Evolutionary conservation across 345 rosid genomes (phyloP), one percentile per base, ranked within the genome.

Genomic region (Firmiana major): DNA sequence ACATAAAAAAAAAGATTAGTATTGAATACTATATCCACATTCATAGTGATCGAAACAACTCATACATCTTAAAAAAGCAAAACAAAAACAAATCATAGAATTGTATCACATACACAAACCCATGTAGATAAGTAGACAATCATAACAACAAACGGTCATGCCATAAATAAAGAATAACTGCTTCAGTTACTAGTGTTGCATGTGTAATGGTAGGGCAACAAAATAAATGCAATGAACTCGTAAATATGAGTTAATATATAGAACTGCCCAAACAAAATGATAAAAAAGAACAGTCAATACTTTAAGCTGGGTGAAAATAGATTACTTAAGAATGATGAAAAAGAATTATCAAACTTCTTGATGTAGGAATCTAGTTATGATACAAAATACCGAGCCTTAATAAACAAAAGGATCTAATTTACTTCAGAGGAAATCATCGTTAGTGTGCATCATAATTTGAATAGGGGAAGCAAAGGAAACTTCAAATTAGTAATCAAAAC

Each of bases 401-500:
- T 51, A 71, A n/a, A 38, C 21, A 54, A 75, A 49, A 22, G 31
- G 7, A n/a, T 12, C 17, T 17, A 17, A 2, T 53, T 70, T 70
- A 42, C 31, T 3, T 16, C 60, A 28, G 26, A 13, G 38, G 2
- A 19, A 69, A 69, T 58, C 43, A 69, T 31, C 36, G 57, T 22
- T 46, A 49, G 38, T 13, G 5, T 71, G 26, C 1, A 34, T 22
- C n/a, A 31, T 19, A 17, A 64, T 63, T 46, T 58, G 6, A 60
- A 55, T 42, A 60, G 17, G 36, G 40, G 49, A 58, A 69, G 60
- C 34, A 19, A 62, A 70, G 9, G n/a, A 24, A 63, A 75, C 31
- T 66, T 54, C 36, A 76, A 17, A 76, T 13, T 40, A 63, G 70
- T 46, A 49, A 66, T 46, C 46, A 55, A 38, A 78, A 60, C 53